Percentiles rank a stretch among this genome's conserved stretches.
phyloP scores from a whole-genome alignment of 805 yeast species.

The Pichia occidentalis region DNA sequence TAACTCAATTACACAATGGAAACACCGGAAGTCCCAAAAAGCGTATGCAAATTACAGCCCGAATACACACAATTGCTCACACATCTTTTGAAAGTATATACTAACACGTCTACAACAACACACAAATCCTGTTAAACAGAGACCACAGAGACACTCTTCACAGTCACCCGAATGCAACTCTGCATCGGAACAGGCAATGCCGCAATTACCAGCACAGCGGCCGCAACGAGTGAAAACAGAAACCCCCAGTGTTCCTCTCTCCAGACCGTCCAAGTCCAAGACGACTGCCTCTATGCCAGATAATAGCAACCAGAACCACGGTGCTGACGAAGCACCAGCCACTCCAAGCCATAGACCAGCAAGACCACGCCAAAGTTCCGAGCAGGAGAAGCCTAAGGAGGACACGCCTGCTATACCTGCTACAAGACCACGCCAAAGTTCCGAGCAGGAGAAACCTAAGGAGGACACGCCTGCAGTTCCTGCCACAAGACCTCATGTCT shows the following conservation, averaged over 20 bases:
- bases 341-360: conserved; percentile 17
- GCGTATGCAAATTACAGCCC: conserved; percentile 14
- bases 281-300: no score
- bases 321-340: conserved; percentile 7
- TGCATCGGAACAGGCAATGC: not conserved
- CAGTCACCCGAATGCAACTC: not conserved
- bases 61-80: not conserved
- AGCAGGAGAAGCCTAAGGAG: not conserved
- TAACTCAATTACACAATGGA: conserved; percentile 14
- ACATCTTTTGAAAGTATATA: no score
- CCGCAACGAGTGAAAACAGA: no score
- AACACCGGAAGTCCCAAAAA: conserved; percentile 19
- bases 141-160: conserved; percentile 2
- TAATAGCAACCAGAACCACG: no score
- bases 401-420: not conserved
- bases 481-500: conserved; percentile 1
- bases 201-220: conserved; percentile 1
- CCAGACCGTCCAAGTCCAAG: no score
- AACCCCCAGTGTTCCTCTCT: no score
- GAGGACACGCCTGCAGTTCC: not conserved
- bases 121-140: conserved; percentile 1
- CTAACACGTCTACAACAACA: no score
- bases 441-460: not conserved
- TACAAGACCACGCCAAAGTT: not conserved
- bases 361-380: not conserved